Evolutionary conservation across 208 protist genomes (phyloP), one percentile per base, ranked within the genome.

Genomic region (Crithidia brevicula): DNA sequence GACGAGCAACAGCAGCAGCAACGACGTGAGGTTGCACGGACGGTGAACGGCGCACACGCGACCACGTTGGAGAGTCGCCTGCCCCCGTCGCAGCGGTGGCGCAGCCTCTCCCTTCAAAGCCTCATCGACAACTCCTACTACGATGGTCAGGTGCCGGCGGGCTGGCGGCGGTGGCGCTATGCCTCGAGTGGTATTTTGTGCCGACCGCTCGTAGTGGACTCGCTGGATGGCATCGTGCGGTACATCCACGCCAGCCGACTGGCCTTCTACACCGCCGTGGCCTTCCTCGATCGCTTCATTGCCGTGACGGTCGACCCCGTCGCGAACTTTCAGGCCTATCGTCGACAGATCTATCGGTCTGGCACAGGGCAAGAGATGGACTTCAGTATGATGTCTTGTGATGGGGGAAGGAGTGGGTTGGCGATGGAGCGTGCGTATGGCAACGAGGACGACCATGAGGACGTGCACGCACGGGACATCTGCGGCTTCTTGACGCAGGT

Each of bases 271-370:
- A 74, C 72, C n/a, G 75, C 86, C 11, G 80, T 85, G 28, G 70
- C 77, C 5, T 90, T 80, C 52, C 75, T 95, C 42, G 89, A 95
- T 46, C 73, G 70, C 18, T 95, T 92, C 66, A 72, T 95, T 7
- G 79, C 70, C 31, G 38, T 43, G 4, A 76, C 78, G 23, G 65
- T 69, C 20, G 74, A 80, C 27, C 74, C 74, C n/a, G 18, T 77
- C 25, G 59, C 68, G 50, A 79, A 82, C 60, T 72, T 67, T 42
- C 40, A 46, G 36, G 61, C 62, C 20, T 77, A 72, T 42, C 60
- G 64, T 5, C 52, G 58, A 23, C 46, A 68, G 33, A 36, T 70
- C 27, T 42, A 65, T 27, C 72, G 63, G 13, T 8, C 38, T 8
- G 54, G 65, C 25, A 57, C 51, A 16, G 56, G 42, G 59, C 49